Evolutionary conservation across 139 green algal genomes (phyloP).

Genomic region (Chlamydomonas sp.): DNA sequence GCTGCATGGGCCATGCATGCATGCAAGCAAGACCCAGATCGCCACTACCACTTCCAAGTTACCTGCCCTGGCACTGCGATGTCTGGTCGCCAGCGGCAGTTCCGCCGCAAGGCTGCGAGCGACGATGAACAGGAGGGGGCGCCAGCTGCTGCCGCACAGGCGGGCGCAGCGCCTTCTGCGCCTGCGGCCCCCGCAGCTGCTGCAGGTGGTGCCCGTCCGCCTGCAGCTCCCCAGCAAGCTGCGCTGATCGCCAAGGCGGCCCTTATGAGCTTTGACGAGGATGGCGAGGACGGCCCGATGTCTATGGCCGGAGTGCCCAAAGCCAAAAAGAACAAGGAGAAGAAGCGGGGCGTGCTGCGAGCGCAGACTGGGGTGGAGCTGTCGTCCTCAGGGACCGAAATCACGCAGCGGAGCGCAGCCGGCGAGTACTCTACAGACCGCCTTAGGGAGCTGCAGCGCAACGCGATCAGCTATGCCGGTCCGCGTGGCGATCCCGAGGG

Average conservation of each 20-base stretch:
- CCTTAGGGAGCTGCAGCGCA: slow-evolving; percentile 1
- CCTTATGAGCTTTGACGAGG: slow-evolving; percentile 39
- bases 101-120: slow-evolving; percentile 23
- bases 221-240: background rate
- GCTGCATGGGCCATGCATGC: no score
- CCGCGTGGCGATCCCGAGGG: background rate
- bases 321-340: slow-evolving; percentile 6
- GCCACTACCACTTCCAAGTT: no score
- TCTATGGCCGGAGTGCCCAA: background rate
- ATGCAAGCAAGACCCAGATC: no score
- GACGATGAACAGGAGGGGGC: slow-evolving; percentile 26
- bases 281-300: slow-evolving; percentile 18
- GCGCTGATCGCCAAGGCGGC: slow-evolving; percentile 14
- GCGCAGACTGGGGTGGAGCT: background rate
- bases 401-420: background rate
- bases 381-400: background rate
- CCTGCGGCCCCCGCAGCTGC: no score
- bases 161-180: no score
- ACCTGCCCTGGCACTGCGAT: no score
- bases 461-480: background rate
- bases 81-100: slow-evolving; percentile 33
- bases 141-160: no score
- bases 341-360: background rate
- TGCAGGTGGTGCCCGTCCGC: background rate
- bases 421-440: slow-evolving; percentile 2